Conservation (phyloP, 108 stramenopile species). For the Discostella pseudostelligera region DNA sequence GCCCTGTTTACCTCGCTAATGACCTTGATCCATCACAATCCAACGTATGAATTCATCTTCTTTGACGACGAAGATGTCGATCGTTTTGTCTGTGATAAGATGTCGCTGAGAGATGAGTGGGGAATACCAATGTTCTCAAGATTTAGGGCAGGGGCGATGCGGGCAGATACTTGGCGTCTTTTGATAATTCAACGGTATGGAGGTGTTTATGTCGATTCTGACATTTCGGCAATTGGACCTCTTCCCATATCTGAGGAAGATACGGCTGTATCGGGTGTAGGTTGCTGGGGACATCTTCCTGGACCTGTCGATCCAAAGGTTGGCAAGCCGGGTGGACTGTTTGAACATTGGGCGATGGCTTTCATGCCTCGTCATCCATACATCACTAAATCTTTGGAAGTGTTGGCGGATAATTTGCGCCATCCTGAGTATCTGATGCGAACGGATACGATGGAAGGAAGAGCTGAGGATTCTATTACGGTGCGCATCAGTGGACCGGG, state of each 20-base stretch:
- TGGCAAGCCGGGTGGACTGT: background rate
- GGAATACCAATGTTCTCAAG: conserved; percentile 12
- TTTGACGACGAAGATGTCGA: conserved; percentile 18
- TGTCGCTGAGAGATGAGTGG: conserved; percentile 1
- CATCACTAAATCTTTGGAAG: background rate
- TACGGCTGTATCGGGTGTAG: conserved; percentile 15
- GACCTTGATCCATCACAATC: conserved; percentile 17
- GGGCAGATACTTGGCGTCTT: conserved; percentile 11
- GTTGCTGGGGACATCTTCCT: conserved; percentile 10
- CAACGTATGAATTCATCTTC: conserved; percentile 14
- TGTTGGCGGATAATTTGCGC: conserved; percentile 9
- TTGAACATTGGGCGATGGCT: conserved; percentile 22
- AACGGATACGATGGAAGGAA: conserved; percentile 1
- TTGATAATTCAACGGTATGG: conserved; percentile 17
- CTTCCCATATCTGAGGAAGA: conserved; percentile 7
- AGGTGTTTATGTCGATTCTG: conserved; percentile 11
- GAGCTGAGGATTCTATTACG: background rate
- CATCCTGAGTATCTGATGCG: conserved; percentile 10
- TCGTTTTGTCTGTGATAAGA: conserved; percentile 17
- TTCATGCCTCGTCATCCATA: conserved; percentile 21
- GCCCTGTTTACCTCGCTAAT: conserved; percentile 12
- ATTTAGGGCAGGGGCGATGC: conserved; percentile 8
- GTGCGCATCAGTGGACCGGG: conserved; percentile 12
- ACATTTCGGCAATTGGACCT: background rate
- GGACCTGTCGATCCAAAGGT: background rate